Evolutionary conservation across 495 filamentous ascomycete species (phyloP), one percentile per base, ranked within the genome.

Genomic region (Aspergillus indologenus): DNA sequence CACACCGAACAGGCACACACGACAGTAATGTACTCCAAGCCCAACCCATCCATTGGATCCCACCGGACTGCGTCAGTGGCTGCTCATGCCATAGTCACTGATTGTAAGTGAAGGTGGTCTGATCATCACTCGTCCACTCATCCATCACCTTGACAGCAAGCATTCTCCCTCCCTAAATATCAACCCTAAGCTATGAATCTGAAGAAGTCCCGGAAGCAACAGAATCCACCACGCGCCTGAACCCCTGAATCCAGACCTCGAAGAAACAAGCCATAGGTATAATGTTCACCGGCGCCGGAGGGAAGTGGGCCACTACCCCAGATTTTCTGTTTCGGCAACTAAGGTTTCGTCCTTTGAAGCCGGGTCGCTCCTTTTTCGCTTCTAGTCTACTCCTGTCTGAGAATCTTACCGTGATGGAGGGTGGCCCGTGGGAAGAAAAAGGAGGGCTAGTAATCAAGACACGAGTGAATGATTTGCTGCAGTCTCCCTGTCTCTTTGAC

Each of bases 21-120:
- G 20, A n/a, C 23, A 56, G 44, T 29, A 56, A 49, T 57, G 11
- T 45, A 42, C 45, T 15, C 48, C 54, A 57, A 40, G 49, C 54
- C 5, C 34, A n/a, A n/a, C 34, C 5, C 26, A 15, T 40, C 58
- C 45, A 31, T 54, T 26, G 46, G 26, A 54, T 40, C 52, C 54
- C 52, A 34, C 49, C 44, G 12, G 44, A 17, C 44, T 49, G 51
- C 52, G 45, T 57, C 54, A 14, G 54, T 45, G 54, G 54, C 45
- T 29, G 23, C 14, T 24, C 23, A 42, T 7, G 0, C 48, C 18
- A 45, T 24, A 51, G 19, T 18, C 34, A 40, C 7, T 40, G 34
- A 40, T 11, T 40, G 34, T 7, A 40, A 11, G 40, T 22, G 22
- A 8, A n/a, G 12, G 24, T 60, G 51, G 51, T 26, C 58, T 60